These are phyloP conservation scores for Fusarium sp. DNA, from an alignment of 2,329 filamentous ascomycete genomes.

Conservation along the genomic window DNA sequence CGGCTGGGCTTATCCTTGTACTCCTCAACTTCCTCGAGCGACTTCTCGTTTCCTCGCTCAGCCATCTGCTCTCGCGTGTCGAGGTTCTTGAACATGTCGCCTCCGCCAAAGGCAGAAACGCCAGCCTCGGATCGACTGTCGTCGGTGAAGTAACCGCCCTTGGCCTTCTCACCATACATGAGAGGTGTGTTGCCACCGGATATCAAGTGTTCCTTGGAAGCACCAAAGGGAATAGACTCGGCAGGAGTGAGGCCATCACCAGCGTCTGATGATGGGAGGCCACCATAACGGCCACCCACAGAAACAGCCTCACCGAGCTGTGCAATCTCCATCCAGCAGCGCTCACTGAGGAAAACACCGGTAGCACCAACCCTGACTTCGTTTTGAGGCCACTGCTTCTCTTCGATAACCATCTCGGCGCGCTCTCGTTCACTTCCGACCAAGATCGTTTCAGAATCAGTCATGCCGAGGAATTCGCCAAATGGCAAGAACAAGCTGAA, in stretches of 20 bases:
- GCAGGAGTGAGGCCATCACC: conserved; percentile 71
- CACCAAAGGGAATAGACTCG: conserved; percentile 69
- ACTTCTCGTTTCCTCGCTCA: conserved; percentile 91
- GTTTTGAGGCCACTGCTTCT: conserved; percentile 90
- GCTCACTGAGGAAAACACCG: conserved; percentile 93
- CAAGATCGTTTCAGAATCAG: conserved; percentile 84
- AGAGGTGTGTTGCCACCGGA: conserved; percentile 65
- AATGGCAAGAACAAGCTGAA: conserved; percentile 97
- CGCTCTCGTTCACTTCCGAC: conserved; percentile 95
- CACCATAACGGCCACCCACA: conserved; percentile 55
- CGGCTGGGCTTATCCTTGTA: conserved; percentile 80
- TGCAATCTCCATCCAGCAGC: conserved; percentile 92
- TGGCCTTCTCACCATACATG: conserved; percentile 79
- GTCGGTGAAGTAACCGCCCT: conserved; percentile 86
- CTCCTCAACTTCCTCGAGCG: conserved; percentile 90
- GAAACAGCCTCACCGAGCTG: conserved; percentile 74
- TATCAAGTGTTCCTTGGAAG: conserved; percentile 69
- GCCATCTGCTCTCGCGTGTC: conserved; percentile 95
- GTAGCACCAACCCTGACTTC: conserved; percentile 92
- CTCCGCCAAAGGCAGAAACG: conserved; percentile 86
- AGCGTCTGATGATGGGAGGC: conserved; percentile 62
- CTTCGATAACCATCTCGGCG: conserved; percentile 88
- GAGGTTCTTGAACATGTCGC: conserved; percentile 98
- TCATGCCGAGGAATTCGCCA: conserved; percentile 90
- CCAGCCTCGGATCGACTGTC: conserved; percentile 93